Conservation (phyloP, 495 filamentous ascomycete species). For the Poronia punctata region DNA sequence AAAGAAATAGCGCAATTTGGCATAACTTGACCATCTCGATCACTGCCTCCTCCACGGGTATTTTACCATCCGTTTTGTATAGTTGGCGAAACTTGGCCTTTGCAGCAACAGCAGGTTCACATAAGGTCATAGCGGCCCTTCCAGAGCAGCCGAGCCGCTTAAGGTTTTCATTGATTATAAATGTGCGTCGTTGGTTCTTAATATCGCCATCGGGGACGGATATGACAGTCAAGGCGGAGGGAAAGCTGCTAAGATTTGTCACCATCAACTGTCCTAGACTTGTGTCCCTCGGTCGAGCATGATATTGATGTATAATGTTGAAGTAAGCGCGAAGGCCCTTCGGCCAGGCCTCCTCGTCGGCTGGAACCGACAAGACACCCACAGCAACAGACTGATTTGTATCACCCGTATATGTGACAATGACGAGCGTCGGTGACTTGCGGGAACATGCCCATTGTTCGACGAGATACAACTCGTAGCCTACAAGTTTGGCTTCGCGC, state of each 20-base stretch:
- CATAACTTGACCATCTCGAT: slow-evolving; percentile 88
- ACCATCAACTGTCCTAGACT: slow-evolving; percentile 81
- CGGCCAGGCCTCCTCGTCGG: slow-evolving; percentile 76
- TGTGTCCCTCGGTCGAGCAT: slow-evolving; percentile 80
- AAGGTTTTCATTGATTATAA: slow-evolving; percentile 91
- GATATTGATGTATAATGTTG: slow-evolving; percentile 71
- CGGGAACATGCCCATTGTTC: slow-evolving; percentile 98
- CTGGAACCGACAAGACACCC: slow-evolving; percentile 77
- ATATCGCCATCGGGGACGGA: slow-evolving; percentile 82
- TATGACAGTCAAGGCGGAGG: slow-evolving; percentile 82
- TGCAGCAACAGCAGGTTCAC: slow-evolving; percentile 67
- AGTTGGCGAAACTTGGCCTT: slow-evolving; percentile 88
- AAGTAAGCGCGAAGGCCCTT: slow-evolving; percentile 74
- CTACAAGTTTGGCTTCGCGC: slow-evolving; percentile 58
- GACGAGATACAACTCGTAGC: slow-evolving; percentile 91
- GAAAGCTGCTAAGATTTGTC: slow-evolving; percentile 85
- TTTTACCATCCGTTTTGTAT: slow-evolving; percentile 77
- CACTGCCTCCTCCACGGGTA: slow-evolving; percentile 68
- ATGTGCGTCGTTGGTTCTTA: slow-evolving; percentile 69
- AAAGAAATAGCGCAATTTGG: slow-evolving; percentile 80
- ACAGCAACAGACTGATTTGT: slow-evolving; percentile 66
- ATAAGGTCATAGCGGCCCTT: slow-evolving; percentile 73
- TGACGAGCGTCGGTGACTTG: slow-evolving; percentile 81
- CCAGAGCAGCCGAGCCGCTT: slow-evolving; percentile 91
- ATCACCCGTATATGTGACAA: slow-evolving; percentile 90